phyloP scores from a whole-genome alignment of 148 eudicot species.

The Rhododendron mucronatum region DNA sequence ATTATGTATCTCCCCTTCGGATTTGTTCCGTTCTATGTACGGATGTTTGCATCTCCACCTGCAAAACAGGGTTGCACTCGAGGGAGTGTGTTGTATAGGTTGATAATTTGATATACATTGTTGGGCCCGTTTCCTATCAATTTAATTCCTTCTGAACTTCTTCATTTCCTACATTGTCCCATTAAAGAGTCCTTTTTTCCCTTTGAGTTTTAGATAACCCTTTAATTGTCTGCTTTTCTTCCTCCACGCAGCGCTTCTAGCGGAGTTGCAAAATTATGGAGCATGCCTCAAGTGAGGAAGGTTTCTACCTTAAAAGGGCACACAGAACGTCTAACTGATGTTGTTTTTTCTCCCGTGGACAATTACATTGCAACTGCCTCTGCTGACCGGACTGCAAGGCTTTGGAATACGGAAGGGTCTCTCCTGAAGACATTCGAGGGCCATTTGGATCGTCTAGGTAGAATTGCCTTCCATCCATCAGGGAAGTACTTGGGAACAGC shows the following conservation, averaged over 20 bases:
- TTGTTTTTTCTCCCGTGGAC: constrained; percentile 69
- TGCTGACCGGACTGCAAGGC: constrained; percentile 80
- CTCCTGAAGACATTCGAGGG: constrained; percentile 65
- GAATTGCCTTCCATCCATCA: constrained; percentile 85
- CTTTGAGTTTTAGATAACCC: not conserved
- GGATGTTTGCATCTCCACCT: not conserved
- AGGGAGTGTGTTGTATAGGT: not conserved
- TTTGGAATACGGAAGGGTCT: constrained; percentile 69
- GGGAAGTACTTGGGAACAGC: constrained; percentile 92
- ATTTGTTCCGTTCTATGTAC: not conserved
- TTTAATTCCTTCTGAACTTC: not conserved
- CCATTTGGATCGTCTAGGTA: constrained; percentile 88
- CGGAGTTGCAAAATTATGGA: constrained; percentile 93
- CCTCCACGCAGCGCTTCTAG: constrained; percentile 44
- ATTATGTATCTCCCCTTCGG: not conserved
- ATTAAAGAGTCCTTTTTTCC: not conserved
- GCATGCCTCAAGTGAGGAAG: constrained; percentile 70
- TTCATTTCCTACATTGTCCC: not conserved
- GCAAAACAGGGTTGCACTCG: not conserved
- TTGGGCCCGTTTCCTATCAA: not conserved
- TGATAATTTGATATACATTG: not conserved
- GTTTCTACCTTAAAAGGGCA: constrained; percentile 77
- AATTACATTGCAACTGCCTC: constrained; percentile 78
- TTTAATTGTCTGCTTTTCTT: not conserved
- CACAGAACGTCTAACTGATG: constrained; percentile 79